Evolutionary conservation across 2,329 filamentous ascomycete species (phyloP).

Genomic region (Monosporascus cannonballus): DNA sequence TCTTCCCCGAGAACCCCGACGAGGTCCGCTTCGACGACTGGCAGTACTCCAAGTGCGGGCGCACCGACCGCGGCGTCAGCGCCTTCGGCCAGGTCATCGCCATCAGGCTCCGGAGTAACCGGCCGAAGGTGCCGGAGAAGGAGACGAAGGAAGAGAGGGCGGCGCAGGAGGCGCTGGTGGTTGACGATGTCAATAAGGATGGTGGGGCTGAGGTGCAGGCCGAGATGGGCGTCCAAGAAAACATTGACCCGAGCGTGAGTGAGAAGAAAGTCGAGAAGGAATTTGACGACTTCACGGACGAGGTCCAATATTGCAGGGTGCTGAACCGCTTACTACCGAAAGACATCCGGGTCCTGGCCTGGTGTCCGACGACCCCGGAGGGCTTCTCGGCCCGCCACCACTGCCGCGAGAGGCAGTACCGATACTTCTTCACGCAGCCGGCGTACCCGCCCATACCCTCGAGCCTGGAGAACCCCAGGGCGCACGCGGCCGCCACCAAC

Average conservation of each 20-base stretch:
- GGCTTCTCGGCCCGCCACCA: constrained; percentile 89
- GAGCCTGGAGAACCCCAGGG: constrained; percentile 38
- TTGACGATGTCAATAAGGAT: constrained; percentile 8
- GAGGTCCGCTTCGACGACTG: constrained; percentile 73
- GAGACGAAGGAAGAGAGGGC: constrained; percentile 11
- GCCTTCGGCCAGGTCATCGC: constrained; percentile 95
- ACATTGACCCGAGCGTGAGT: no score
- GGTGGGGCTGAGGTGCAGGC: constrained; percentile 4
- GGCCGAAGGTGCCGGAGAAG: constrained; percentile 34
- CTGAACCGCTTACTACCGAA: constrained; percentile 83
- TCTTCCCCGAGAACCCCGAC: constrained; percentile 61
- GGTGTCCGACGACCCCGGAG: constrained; percentile 76
- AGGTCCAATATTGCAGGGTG: constrained; percentile 75
- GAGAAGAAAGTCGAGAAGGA: constrained; percentile 13
- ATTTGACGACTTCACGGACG: constrained; percentile 68
- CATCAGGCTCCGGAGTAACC: constrained; percentile 73
- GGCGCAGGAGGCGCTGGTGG: constrained; percentile 3
- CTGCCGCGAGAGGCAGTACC: constrained; percentile 84
- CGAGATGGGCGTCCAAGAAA: not conserved
- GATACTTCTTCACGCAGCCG: constrained; percentile 97
- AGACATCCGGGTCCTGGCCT: constrained; percentile 86
- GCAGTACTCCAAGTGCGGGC: constrained; percentile 91
- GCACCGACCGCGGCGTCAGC: constrained; percentile 89
- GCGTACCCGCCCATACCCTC: constrained; percentile 66
- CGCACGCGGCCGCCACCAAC: constrained; percentile 8